Percentiles rank a stretch among this genome's conserved stretches.
These are phyloP conservation scores for Mucuna pruriens DNA, from an alignment of 306 rosid species.

Conservation along the genomic window DNA sequence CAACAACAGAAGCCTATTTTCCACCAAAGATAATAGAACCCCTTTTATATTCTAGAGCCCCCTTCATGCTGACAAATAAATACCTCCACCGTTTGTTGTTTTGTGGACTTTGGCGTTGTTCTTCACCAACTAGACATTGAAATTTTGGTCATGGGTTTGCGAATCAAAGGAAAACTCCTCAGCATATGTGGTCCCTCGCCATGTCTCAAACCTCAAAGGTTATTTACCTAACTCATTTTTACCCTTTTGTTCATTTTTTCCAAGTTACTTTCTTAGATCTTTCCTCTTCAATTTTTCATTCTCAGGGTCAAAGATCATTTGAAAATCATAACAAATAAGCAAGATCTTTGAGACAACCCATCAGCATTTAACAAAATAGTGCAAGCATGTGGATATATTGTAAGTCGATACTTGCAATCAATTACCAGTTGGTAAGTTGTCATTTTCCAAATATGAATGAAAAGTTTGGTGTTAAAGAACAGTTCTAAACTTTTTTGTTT, in stretches of 20 bases:
- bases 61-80: constrained; percentile 61
- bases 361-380: background rate
- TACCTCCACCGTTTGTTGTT: constrained; percentile 53
- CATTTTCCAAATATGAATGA: constrained; percentile 30
- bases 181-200: constrained; percentile 47
- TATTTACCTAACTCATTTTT: constrained; percentile 14
- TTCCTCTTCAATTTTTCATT: constrained; percentile 13
- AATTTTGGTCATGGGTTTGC: constrained; percentile 46
- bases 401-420: constrained; percentile 43
- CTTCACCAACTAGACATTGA: constrained; percentile 86
- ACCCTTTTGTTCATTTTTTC: constrained; percentile 10
- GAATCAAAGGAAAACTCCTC: constrained; percentile 27
- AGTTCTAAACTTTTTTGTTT: constrained; percentile 7
- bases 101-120: constrained; percentile 72
- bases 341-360: constrained; percentile 30
- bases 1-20: constrained; percentile 25
- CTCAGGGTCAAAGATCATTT: constrained; percentile 34
- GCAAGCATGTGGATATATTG: constrained; percentile 14
- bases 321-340: constrained; percentile 25
- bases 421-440: constrained; percentile 37
- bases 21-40: constrained; percentile 24
- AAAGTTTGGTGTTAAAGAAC: constrained; percentile 1
- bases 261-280: background rate
- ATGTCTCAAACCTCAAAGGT: constrained; percentile 29
- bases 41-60: constrained; percentile 32